Evolutionary conservation across 306 rosid species (phyloP), one percentile per base, ranked within the genome.

Genomic region (Coriaria nepalensis): DNA sequence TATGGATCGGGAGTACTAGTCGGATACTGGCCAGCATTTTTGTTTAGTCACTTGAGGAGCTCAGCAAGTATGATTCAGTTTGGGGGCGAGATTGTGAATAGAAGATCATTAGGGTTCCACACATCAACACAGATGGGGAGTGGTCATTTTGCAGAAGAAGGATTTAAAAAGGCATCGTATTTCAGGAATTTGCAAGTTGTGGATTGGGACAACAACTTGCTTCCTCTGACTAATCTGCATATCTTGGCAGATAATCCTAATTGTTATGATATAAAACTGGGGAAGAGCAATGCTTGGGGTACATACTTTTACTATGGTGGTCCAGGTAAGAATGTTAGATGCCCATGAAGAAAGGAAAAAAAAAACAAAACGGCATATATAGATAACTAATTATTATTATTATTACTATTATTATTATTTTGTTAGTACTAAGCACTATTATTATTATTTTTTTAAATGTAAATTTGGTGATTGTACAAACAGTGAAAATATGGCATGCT

Each of bases 221-320:
- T 92, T 33, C 98, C 98, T 33, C 58, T 85, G 1, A 60, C 80
- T 15, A 92, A 92, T 36, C 76, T 77, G 29, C 98, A 82, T 34
- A 75, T 79, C 9, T 55, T 66, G 51, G 94, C 98, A 55, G 98
- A 92, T 60, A 95, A 79, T 46, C 59, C 98, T 36, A 66, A 68
- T 72, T 92, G 98, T 68, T 92, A 92, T 71, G 96, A 92, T 10
- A 73, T 92, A 12, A 82, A 71, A 72, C 81, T 77, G 5, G 96
- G 96, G 6, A 73, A 64, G 39, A 92, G 71, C 53, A 80, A 78
- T 64, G 87, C 59, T 13, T 92, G 98, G 98, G 98, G 98, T 0
- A 92, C 85, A 54, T 85, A 85, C 66, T 92, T 92, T 68, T 92
- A 85, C 73, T 92, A 82, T 73, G 98, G 98, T 57, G 98, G 98